Percentiles rank a stretch among this genome's conserved stretches.
These are phyloP conservation scores for Immersiporthe knoxdaviesiana DNA, from an alignment of 2,329 filamentous ascomycete species.

Conservation along the genomic window DNA sequence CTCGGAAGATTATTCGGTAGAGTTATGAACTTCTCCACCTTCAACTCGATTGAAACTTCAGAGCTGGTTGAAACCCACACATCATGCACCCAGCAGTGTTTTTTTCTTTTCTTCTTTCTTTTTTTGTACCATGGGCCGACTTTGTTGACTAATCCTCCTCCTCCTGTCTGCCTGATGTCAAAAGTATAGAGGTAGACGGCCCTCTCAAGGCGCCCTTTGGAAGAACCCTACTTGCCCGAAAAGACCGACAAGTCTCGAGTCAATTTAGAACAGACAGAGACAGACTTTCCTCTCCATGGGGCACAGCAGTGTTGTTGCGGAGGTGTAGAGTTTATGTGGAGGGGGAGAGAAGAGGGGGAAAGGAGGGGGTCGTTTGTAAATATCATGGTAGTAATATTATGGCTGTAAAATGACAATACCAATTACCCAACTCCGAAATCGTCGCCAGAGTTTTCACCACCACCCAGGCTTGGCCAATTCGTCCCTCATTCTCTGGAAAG, in stretches of 20 bases:
- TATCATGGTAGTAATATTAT: neutral
- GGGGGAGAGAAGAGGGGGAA: too few species aligned
- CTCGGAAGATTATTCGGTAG: neutral
- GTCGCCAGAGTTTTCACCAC: slow-evolving; percentile 10
- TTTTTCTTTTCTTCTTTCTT: too few species aligned
- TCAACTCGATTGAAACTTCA: neutral
- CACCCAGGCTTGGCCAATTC: neutral
- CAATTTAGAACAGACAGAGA: neutral
- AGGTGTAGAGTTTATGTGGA: neutral
- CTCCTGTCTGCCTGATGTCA: neutral
- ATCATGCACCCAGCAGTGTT: neutral
- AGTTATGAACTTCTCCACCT: neutral
- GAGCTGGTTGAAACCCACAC: neutral
- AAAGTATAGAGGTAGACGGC: neutral
- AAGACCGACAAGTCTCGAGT: neutral
- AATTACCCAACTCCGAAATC: slow-evolving; percentile 4
- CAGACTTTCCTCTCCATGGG: neutral
- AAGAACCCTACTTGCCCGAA: neutral
- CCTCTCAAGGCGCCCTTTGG: neutral
- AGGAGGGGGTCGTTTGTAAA: neutral
- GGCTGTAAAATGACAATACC: neutral
- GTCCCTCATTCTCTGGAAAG: neutral
- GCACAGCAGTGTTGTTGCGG: neutral
- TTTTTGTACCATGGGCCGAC: neutral
- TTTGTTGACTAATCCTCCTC: neutral